Conservation (phyloP, 1,284 basidiomycete species). For the Cryptococcus sp. region DNA sequence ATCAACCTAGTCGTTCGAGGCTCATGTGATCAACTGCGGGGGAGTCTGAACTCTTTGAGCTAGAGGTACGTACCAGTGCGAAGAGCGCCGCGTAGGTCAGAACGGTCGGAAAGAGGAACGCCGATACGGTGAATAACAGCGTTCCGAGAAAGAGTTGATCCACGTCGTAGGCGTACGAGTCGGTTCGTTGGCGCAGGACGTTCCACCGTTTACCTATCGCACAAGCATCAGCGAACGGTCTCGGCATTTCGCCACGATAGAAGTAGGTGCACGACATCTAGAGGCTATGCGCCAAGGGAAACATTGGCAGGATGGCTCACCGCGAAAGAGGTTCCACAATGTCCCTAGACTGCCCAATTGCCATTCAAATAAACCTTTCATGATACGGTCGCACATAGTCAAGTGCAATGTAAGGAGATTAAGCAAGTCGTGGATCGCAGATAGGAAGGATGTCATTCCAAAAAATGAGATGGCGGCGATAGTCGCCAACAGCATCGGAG, state of each 20-base stretch:
- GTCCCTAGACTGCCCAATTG: constrained; percentile 66
- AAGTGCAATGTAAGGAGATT: constrained; percentile 68
- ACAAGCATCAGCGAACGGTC: neutral
- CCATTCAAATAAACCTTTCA: constrained; percentile 65
- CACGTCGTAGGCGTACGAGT: constrained; percentile 86
- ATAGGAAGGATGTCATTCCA: constrained; percentile 38
- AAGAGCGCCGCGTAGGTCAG: constrained; percentile 82
- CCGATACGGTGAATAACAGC: constrained; percentile 86
- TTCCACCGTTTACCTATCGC: constrained; percentile 79
- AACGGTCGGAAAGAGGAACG: constrained; percentile 89
- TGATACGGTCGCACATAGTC: constrained; percentile 68
- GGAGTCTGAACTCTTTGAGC: neutral
- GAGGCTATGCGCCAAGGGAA: neutral
- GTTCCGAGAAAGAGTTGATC: constrained; percentile 94
- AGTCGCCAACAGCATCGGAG: constrained; percentile 8
- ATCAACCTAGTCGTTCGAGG: constrained; percentile 49
- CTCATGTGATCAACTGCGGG: neutral
- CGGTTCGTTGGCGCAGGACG: constrained; percentile 71
- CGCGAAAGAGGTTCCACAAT: constrained; percentile 92
- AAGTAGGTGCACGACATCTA: neutral
- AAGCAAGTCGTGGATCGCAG: constrained; percentile 33
- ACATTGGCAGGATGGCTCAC: constrained; percentile 54
- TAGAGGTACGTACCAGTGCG: constrained; percentile 61
- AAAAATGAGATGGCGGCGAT: constrained; percentile 21
- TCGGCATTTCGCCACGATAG: neutral